Evolutionary conservation across 345 rosid species (phyloP).

Genomic region (Lenwebbia sp.): DNA sequence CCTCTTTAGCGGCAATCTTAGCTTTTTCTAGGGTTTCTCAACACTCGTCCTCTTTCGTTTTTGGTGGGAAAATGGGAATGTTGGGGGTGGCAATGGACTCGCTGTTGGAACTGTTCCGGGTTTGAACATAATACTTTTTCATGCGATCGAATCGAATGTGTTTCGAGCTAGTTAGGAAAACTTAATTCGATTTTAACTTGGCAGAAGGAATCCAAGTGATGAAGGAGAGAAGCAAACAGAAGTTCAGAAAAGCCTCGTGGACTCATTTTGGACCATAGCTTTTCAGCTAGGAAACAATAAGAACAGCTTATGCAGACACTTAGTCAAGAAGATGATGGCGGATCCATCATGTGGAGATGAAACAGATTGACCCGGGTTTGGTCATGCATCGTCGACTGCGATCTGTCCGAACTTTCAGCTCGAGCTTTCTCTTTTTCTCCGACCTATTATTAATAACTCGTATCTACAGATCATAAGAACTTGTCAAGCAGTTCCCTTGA

Average conservation of each 20-base stretch:
- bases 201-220: background rate
- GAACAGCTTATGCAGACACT: background rate
- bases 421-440: background rate
- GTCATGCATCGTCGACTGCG: background rate
- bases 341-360: background rate
- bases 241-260: background rate
- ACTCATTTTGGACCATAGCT: background rate
- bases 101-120: background rate
- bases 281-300: background rate
- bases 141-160: background rate
- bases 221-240: background rate
- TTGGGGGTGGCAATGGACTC: background rate
- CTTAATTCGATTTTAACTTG: background rate
- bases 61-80: background rate
- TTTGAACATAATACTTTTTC: background rate
- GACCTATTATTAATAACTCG: background rate
- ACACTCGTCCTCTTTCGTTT: background rate
- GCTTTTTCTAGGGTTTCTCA: constrained; percentile 25
- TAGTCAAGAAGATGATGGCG: background rate
- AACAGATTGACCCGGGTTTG: background rate
- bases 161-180: background rate
- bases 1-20: constrained; percentile 13
- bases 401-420: background rate
- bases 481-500: background rate
- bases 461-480: background rate